Base-by-base conservation (phyloP, 139 green algal species). In the Trebouxia sp. region DNA sequence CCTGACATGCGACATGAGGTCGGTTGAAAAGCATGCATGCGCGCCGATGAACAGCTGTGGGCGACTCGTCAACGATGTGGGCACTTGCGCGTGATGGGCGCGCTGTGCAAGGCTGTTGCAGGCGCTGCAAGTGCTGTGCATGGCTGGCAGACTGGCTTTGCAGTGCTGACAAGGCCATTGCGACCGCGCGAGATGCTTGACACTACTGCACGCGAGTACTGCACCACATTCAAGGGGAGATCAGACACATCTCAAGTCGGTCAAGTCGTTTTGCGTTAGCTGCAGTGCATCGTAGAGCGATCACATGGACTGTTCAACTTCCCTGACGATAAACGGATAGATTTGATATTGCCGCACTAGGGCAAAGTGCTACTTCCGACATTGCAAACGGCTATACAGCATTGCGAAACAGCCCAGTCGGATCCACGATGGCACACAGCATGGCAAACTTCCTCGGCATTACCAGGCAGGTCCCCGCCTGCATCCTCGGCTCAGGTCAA, bases 241-340 rank as follows among this genome's bases (percentile, higher is more conserved):
- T n/a, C n/a, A n/a, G n/a, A n/a, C n/a, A n/a, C n/a, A n/a, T n/a
- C n/a, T n/a, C n/a, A n/a, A n/a, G n/a, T n/a, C n/a, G n/a, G n/a
- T n/a, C n/a, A n/a, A n/a, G n/a, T n/a, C n/a, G n/a, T n/a, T n/a
- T n/a, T n/a, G n/a, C n/a, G n/a, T n/a, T n/a, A n/a, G n/a, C n/a
- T n/a, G n/a, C n/a, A n/a, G n/a, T n/a, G n/a, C n/a, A n/a, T n/a
- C n/a, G n/a, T n/a, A n/a, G n/a, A n/a, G n/a, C n/a, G n/a, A n/a
- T n/a, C n/a, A n/a, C n/a, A n/a, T n/a, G 62, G 62, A 43, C 62
- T 72, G 62, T 53, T 17, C 62, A 72, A 12, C 62, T 72, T 72
- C 62, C n/a, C n/a, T 72, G 32, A 72, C 15, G 62, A 72, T 72
- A 72, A 72, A 30, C n/a, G 32, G 35, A 72, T 72, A 72, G 62